Evolutionary conservation across 495 filamentous ascomycete species (phyloP).

Genomic region (Aspergillus cavernicola): DNA sequence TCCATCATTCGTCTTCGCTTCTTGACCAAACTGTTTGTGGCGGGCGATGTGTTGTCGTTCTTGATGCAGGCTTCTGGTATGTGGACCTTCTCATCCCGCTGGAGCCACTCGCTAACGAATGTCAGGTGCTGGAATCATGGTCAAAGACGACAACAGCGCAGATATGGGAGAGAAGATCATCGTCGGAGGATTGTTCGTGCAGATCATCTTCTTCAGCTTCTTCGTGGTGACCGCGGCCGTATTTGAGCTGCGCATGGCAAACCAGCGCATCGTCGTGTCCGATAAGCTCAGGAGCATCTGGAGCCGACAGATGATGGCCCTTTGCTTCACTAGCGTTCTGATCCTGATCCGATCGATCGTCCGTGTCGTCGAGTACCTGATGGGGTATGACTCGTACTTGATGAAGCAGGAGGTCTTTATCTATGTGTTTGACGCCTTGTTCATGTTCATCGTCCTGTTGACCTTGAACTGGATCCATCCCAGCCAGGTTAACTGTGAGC

Average conservation of each 20-base stretch:
- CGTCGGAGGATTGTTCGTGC: constrained; percentile 46
- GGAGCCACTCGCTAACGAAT: too few relatives aligned
- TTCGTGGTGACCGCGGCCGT: constrained; percentile 46
- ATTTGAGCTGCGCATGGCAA: constrained; percentile 35
- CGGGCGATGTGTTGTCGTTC: constrained; percentile 41
- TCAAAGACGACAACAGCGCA: constrained; percentile 13
- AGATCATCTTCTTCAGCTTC: constrained; percentile 51
- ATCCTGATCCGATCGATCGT: constrained; percentile 61
- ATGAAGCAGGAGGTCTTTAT: constrained; percentile 53
- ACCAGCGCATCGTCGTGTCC: not conserved
- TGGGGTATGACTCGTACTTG: constrained; percentile 49
- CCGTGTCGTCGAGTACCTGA: constrained; percentile 57
- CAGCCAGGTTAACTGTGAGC: constrained; percentile 9
- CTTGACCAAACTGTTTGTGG: constrained; percentile 45
- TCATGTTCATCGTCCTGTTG: constrained; percentile 50
- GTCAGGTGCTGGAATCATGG: constrained; percentile 36
- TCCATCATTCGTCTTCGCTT: constrained; percentile 37
- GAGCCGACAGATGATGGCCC: constrained; percentile 44
- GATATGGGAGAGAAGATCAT: constrained; percentile 36
- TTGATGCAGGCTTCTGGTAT: constrained; percentile 35
- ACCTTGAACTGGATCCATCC: constrained; percentile 40
- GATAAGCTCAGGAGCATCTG: constrained; percentile 29
- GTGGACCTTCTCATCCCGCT: not conserved
- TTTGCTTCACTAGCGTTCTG: constrained; percentile 49
- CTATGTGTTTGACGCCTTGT: constrained; percentile 54